Base-by-base conservation (phyloP, 83 land plant species). In the Isoetes engelmannii region DNA sequence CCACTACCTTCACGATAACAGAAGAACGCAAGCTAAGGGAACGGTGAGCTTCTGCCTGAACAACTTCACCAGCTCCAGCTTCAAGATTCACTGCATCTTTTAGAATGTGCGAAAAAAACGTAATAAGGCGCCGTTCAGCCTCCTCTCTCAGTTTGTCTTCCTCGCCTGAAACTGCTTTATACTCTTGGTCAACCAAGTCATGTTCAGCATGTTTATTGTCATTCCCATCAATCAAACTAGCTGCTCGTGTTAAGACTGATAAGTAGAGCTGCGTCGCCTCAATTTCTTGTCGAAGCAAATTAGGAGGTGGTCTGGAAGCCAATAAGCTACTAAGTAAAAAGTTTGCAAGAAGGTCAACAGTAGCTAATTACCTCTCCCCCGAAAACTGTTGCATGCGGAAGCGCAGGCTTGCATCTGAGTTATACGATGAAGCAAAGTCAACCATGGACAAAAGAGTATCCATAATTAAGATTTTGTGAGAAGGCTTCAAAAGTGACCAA, bases 381-480 rank as follows among this genome's bases (percentile, higher is more conserved):
- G 85, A 77, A 69, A 76, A 72, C 44, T 85, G 89, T 48, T 83
- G 84, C 80, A 93, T 87, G 45, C 96, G 90, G 62, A 71, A 56
- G 67, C 83, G 79, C 13, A 93, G 86, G 72, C 83, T 93, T 46
- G 82, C 57, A 66, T 84, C 79, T n/a, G 92, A 88, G 74, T 93
- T 93, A 76, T 89, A 93, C 4, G 96, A 79, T 43, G 92, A 79
- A 70, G 98, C 87, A 77, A 93, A 93, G 41, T 89, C 96, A 28
- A 93, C 71, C 69, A 89, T 28, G 6, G 92, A 84, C 7, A 93
- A 65, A 56, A 89, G 50, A 43, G 85, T 83, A 46, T 89, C 96
- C 98, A 93, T 93, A 6, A 93, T 80, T 7, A 81, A 68, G 60
- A 85, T 78, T 77, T 87, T 82, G 48, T 93, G 92, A 20, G 81